Evolutionary conservation across 2,329 filamentous ascomycete genomes (phyloP), one percentile per base, ranked within the genome.

Genomic region (Fusarium sp.): DNA sequence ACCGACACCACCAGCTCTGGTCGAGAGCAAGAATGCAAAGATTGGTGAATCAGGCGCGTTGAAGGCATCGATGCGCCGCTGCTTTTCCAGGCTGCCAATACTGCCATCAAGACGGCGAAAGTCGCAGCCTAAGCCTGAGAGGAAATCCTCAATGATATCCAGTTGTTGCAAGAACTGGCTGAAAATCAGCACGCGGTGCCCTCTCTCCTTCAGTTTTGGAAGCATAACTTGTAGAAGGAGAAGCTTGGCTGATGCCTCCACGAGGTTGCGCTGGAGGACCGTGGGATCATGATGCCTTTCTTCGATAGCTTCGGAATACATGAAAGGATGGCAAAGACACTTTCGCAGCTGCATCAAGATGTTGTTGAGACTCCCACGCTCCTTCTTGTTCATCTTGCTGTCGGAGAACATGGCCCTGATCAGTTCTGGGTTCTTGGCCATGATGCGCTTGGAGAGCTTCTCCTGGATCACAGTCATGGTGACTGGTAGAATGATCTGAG

Each of bases 331-430:
- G 65, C 94, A 97, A 2, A 99, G 82, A 65, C 92, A 96, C 74
- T 97, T 98, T 15, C 95, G 88, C 15, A 99, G 83, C 75, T 99
- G 95, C 85, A 97, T 92, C 39, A 99, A 77, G 35, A 99, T 97
- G 69, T 99, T 99, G 82, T 90, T 97, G 54, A 98, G 78, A 62
- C 88, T 94, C 38, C 91, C 88, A 6, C 90, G 86, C 57, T 98
- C 93, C 13, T 83, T 84, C 26, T 83, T 81, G 69, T 88, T 91
- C 45, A 92, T 78, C 61, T 84, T 87, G 40, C 81, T 82, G 31
- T 88, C 85, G 7, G 87, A 88, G 69, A 98, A 93, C 41, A 99
- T 92, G 0, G 93, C 87, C 65, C 89, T 90, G 72, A 99, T 93
- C 8, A 99, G 83, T 49, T 96, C 86, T 0, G 93, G 91, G 60